Base-by-base conservation (phyloP, 345 rosid species). In the Jatropha curcas region DNA sequence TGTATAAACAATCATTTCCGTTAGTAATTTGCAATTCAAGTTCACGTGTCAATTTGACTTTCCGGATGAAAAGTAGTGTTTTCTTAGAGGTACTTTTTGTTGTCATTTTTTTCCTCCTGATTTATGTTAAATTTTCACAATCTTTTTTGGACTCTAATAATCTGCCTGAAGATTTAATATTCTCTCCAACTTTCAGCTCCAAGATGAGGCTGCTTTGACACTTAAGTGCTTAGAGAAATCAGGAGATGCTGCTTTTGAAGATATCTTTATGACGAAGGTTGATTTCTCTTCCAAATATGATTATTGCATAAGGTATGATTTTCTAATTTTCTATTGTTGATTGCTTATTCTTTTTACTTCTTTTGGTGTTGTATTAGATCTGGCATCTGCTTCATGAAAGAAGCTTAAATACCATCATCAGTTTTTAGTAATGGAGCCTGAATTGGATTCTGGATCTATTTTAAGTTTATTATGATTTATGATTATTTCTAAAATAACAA, bases 231-330 rank as follows among this genome's bases (percentile, higher is more conserved):
- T 89, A 70, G 89, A 76, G 62, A 89, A 82, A 81, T 85, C 86
- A 76, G 81, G 81, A 83, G 91, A 89, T 85, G 82, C 88, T 79
- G 98, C 95, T 20, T 92, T 90, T 55, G 92, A 92, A 84, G 92
- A 89, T 74, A 74, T 84, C 57, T 85, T 94, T 71, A 78, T 87
- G 75, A 89, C 92, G 50, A 92, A 90, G 86, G 71, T 90, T 8
- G 97, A 94, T 82, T 83, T 81, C 82, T 89, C 92, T 81, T 80
- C 89, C 75, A 94, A 87, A 85, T 94, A 83, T 74, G 98, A 94
- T 75, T 80, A 86, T 74, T 85, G 86, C 81, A 67, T 86, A 74
- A 90, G 98, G 98, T 94, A 80, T 68, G 20, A 11, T 43, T 46
- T 22, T 31, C 34, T 58, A 33, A 19, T 50, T 57, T 72, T 60